These are phyloP conservation scores for Tetrahymena elliotti DNA, from an alignment of 73 alveolate genomes.

Conservation along the genomic window DNA sequence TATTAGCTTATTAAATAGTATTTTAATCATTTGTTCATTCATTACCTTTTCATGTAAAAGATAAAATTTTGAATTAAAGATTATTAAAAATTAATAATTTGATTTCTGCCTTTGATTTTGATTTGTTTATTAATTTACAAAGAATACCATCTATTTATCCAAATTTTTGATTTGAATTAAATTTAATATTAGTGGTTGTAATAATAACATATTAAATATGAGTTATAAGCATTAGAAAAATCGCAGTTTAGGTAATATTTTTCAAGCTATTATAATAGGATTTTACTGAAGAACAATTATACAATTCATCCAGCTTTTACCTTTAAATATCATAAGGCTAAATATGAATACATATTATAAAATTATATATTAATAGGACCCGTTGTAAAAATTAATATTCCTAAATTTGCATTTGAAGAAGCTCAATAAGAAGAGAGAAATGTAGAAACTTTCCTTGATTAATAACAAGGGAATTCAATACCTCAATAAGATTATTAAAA, in stretches of 20 bases:
- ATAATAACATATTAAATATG: background rate
- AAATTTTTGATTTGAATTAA: background rate
- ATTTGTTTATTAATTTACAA: background rate
- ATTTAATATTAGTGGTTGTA: background rate
- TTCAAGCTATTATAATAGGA: background rate
- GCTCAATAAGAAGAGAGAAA: background rate
- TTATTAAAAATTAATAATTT: background rate
- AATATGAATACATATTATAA: background rate
- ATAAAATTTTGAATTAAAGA: background rate
- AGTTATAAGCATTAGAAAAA: background rate
- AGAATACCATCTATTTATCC: background rate
- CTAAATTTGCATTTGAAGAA: background rate
- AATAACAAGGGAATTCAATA: background rate
- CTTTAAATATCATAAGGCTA: background rate
- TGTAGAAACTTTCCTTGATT: background rate
- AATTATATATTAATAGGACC: background rate
- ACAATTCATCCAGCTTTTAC: no score
- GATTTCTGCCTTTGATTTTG: background rate
- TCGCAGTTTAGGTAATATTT: background rate
- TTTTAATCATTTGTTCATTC: no score
- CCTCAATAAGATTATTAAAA: background rate
- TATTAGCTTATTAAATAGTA: no score
- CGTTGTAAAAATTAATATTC: background rate
- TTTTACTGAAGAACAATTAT: background rate
- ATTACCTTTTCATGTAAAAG: background rate